Percentiles rank a stretch among this genome's conserved stretches.
Conservation (phyloP, 495 filamentous ascomycete species). For the Penicillium desertorum region DNA sequence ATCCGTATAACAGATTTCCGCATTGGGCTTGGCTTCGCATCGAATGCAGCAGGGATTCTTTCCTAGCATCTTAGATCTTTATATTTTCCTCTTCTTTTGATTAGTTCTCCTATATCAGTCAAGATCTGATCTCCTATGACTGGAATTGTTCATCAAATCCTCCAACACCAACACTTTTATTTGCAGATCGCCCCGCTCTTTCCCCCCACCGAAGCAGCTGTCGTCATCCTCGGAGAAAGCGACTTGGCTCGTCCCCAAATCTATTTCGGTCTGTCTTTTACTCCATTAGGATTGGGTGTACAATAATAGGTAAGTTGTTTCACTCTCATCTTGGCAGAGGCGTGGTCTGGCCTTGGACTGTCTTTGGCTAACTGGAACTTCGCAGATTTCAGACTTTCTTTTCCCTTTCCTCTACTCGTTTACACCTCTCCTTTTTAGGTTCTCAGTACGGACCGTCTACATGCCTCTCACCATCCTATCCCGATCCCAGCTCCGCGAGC, state of each 20-base stretch:
- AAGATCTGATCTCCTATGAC: not conserved
- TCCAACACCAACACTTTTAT: not conserved
- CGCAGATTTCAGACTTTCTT: slow-evolving; percentile 7
- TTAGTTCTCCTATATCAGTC: not conserved
- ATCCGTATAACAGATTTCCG: slow-evolving; percentile 7
- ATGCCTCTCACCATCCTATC: slow-evolving; percentile 81
- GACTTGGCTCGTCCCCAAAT: not conserved
- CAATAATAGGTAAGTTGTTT: slow-evolving; percentile 2
- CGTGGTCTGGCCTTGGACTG: not conserved
- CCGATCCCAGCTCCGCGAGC: slow-evolving; percentile 62
- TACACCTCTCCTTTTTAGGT: not conserved
- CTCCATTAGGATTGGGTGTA: not conserved
- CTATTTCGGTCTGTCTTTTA: not conserved
- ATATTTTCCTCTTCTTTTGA: not conserved
- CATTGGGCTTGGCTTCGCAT: slow-evolving; percentile 7
- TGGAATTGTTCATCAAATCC: not conserved
- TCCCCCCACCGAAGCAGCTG: slow-evolving; percentile 9
- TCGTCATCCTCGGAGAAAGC: slow-evolving; percentile 9
- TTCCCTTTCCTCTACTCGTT: not conserved
- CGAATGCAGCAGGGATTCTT: slow-evolving; percentile 10
- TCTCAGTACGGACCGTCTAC: slow-evolving; percentile 2
- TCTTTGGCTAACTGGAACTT: slow-evolving; percentile 11
- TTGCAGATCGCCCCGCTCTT: slow-evolving; percentile 9
- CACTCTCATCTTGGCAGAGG: slow-evolving; percentile 12
- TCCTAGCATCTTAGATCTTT: not conserved